Conservation (phyloP, 192 early-diverging fungal species). For the Gryganskiella cystojenkinii region DNA sequence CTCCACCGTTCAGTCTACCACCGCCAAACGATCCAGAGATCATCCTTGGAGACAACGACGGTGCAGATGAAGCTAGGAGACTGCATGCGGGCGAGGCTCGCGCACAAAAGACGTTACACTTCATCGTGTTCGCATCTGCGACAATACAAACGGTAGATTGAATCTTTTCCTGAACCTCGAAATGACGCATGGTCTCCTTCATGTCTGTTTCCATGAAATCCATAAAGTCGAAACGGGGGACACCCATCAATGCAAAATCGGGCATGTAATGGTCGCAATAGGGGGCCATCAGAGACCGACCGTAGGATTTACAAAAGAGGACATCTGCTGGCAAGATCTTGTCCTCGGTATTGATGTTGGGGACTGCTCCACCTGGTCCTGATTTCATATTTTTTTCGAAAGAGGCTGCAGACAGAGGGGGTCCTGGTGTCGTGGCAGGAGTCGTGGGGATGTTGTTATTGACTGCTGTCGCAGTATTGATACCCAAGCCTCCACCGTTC, state of each 20-base stretch:
- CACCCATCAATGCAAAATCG: slow-evolving; percentile 68
- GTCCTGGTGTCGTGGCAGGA: too few species aligned
- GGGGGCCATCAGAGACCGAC: slow-evolving; percentile 66
- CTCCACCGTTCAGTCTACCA: not conserved
- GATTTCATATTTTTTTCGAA: too few species aligned
- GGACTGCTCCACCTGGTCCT: not conserved
- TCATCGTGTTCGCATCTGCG: slow-evolving; percentile 58
- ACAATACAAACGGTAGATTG: slow-evolving; percentile 53
- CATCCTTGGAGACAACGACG: not conserved
- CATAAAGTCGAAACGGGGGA: slow-evolving; percentile 59
- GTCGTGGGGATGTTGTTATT: too few species aligned
- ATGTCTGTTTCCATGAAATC: slow-evolving; percentile 57
- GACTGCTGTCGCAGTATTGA: too few species aligned
- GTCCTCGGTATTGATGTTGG: too few species aligned
- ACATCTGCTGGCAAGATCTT: slow-evolving; percentile 54
- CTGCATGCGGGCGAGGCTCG: slow-evolving; percentile 4
- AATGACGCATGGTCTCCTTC: slow-evolving; percentile 51
- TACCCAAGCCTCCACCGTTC: too few species aligned
- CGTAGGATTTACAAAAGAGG: slow-evolving; percentile 66
- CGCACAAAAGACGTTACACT: slow-evolving; percentile 33
- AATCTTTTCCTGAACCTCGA: slow-evolving; percentile 35
- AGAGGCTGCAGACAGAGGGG: too few species aligned
- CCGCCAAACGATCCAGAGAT: not conserved
- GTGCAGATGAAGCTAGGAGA: slow-evolving; percentile 18
- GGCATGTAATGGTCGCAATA: slow-evolving; percentile 64